Evolutionary conservation across 345 rosid species (phyloP).

Genomic region (Camelina neglecta): DNA sequence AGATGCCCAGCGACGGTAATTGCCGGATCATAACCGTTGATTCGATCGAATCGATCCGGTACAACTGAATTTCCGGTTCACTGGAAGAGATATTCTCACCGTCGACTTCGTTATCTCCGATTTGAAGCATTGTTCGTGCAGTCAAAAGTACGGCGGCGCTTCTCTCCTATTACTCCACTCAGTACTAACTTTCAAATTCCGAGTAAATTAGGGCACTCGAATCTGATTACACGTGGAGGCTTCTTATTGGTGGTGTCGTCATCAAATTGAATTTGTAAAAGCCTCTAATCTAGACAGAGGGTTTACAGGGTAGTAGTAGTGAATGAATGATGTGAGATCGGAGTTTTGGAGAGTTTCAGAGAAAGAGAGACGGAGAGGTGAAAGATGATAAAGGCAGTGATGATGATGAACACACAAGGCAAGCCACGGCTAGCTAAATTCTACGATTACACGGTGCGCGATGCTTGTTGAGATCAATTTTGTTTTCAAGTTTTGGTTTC

Average conservation of each 20-base stretch:
- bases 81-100: not conserved
- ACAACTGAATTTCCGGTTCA: conserved; percentile 30
- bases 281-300: conserved; percentile 9
- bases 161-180: no score
- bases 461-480: not conserved
- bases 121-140: conserved; percentile 38
- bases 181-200: not conserved
- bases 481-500: conserved; percentile 1
- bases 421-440: conserved; percentile 91
- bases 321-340: conserved; percentile 15
- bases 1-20: conserved; percentile 53
- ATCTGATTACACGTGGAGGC: conserved; percentile 3
- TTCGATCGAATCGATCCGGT: conserved; percentile 55
- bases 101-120: conserved; percentile 15
- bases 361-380: not conserved
- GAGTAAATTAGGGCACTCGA: conserved; percentile 20
- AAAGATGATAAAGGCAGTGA: conserved; percentile 82
- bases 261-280: not conserved
- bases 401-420: conserved; percentile 90
- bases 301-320: not conserved
- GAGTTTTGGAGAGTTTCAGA: not conserved
- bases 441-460: conserved; percentile 69
- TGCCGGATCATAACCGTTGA: conserved; percentile 64
- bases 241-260: not conserved
- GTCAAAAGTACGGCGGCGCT: conserved; percentile 1